phyloP scores from a whole-genome alignment of 2,329 filamentous ascomycete genomes.

The Pseudogymnoascus sp. region DNA sequence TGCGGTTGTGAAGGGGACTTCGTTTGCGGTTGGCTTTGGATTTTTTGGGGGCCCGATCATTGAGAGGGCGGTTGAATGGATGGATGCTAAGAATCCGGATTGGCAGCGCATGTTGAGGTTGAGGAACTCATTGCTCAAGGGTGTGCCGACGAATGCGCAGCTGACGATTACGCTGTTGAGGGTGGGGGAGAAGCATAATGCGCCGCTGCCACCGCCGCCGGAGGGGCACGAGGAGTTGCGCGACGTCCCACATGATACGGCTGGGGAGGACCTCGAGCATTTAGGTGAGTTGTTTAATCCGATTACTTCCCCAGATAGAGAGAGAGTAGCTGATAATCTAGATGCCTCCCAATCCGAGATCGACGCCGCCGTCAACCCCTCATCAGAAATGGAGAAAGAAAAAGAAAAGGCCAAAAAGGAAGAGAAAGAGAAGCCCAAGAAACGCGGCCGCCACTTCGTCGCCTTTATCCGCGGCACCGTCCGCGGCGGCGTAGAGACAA shows the following conservation, averaged over 20 bases:
- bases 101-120: slow-evolving; percentile 71
- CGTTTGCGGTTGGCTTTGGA: slow-evolving; percentile 60
- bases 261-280: slow-evolving; percentile 43
- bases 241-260: slow-evolving; percentile 30
- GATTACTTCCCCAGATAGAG: background rate
- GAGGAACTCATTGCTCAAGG: slow-evolving; percentile 68
- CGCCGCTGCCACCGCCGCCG: slow-evolving; percentile 52
- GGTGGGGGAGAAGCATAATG: slow-evolving; percentile 72
- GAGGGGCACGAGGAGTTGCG: slow-evolving; percentile 31
- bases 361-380: slow-evolving; percentile 29
- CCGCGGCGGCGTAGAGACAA: slow-evolving; percentile 64
- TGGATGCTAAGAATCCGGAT: slow-evolving; percentile 56
- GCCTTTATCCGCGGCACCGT: slow-evolving; percentile 61
- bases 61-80: slow-evolving; percentile 44
- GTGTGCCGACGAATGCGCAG: slow-evolving; percentile 80
- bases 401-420: slow-evolving; percentile 28
- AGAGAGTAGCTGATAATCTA: slow-evolving; percentile 12
- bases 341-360: slow-evolving; percentile 23
- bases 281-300: slow-evolving; percentile 38
- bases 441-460: slow-evolving; percentile 37
- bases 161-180: slow-evolving; percentile 72
- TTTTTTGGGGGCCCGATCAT: slow-evolving; percentile 78
- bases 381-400: slow-evolving; percentile 34
- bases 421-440: slow-evolving; percentile 16
- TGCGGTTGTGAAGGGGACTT: slow-evolving; percentile 54